Conservation (phyloP, 129 eudicot species). For the Flaveria brownii region DNA sequence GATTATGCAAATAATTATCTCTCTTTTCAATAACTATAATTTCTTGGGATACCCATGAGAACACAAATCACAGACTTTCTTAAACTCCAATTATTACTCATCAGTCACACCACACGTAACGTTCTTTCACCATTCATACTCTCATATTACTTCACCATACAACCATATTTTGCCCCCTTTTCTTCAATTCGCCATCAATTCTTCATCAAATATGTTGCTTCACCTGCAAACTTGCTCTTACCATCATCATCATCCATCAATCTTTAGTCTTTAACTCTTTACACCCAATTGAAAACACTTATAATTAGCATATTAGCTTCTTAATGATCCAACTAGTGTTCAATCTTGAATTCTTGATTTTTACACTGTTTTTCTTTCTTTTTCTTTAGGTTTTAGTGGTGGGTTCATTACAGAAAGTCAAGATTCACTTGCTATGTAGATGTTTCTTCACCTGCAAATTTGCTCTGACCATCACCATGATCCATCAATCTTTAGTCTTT, state of each 20-base stretch:
- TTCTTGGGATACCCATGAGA: conserved; percentile 38
- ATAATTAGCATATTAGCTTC: background rate
- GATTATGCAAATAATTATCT: conserved; percentile 13
- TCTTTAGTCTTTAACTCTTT: conserved; percentile 17
- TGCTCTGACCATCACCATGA: conserved; percentile 15
- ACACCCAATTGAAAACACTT: conserved; percentile 10
- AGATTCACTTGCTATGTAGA: conserved; percentile 35
- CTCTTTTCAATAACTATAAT: conserved; percentile 21
- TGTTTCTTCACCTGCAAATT: conserved; percentile 17
- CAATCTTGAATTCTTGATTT: conserved; percentile 18
- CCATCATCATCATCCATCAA: conserved; percentile 18
- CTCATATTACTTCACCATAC: conserved; percentile 11
- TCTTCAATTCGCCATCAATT: conserved; percentile 31
- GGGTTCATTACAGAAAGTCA: conserved; percentile 41
- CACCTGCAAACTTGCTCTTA: conserved; percentile 37
- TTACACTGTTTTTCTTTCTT: background rate
- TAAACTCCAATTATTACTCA: conserved; percentile 39
- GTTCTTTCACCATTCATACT: conserved; percentile 16
- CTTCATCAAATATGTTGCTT: conserved; percentile 32
- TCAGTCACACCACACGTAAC: conserved; percentile 4
- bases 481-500: conserved; percentile 21
- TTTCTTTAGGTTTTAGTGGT: conserved; percentile 1
- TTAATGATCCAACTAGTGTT: background rate
- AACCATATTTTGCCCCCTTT: conserved; percentile 17
- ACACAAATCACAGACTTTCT: conserved; percentile 39